These are phyloP conservation scores for Xylariaceae sp. DNA, from an alignment of 2,329 filamentous ascomycete genomes.

Conservation along the genomic window DNA sequence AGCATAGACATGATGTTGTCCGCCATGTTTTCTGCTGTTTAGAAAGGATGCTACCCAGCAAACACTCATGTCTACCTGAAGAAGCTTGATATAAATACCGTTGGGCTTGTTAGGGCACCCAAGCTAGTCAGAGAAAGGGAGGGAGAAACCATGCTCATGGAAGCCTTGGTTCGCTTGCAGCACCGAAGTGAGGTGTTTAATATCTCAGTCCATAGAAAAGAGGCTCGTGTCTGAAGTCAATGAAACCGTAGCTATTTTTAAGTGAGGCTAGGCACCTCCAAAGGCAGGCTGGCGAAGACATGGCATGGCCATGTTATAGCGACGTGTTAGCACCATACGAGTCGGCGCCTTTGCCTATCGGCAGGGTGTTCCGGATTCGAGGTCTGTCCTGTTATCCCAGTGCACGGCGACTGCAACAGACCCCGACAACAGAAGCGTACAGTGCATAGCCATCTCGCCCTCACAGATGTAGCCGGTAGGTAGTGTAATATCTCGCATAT, in stretches of 20 bases:
- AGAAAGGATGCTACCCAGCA: conserved; percentile 5
- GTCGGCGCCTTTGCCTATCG: conserved; percentile 10
- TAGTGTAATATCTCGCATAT: neutral
- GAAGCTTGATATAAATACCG: neutral
- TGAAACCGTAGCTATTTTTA: neutral
- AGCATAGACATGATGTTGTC: conserved; percentile 31
- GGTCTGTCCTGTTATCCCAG: neutral
- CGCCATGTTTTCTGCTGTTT: conserved; percentile 19
- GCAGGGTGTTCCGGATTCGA: conserved; percentile 10
- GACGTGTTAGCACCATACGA: conserved; percentile 8
- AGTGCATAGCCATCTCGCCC: neutral
- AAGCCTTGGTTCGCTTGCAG: neutral
- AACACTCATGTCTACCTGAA: conserved; percentile 2
- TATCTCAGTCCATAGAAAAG: neutral
- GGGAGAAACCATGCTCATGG: neutral
- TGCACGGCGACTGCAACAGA: neutral
- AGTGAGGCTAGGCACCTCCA: conserved; percentile 1
- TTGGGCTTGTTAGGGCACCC: neutral
- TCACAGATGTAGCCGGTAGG: neutral
- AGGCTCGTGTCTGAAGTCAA: conserved; percentile 2
- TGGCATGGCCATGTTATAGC: conserved; percentile 3
- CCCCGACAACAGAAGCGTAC: neutral
- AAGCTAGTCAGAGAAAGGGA: neutral
- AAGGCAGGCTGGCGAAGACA: conserved; percentile 4
- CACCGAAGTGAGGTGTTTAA: conserved; percentile 2